These are phyloP conservation scores for Linnemannia schmuckeri DNA, from an alignment of 192 early-diverging fungal species.

Conservation along the genomic window DNA sequence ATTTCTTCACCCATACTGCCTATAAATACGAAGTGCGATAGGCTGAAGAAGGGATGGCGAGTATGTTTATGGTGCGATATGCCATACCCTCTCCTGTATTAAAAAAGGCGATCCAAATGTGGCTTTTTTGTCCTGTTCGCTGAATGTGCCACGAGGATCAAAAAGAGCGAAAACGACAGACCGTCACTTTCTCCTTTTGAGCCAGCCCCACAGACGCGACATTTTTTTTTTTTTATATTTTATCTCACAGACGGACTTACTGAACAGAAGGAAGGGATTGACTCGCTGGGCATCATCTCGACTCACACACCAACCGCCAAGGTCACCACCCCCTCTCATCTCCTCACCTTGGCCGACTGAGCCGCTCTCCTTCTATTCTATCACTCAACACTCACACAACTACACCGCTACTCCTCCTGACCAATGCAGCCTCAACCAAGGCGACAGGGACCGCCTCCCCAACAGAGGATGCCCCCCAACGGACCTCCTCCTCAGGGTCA, in stretches of 20 bases:
- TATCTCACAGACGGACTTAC: not conserved
- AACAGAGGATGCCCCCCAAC: conserved; percentile 33
- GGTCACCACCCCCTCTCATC: not conserved
- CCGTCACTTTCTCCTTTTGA: not conserved
- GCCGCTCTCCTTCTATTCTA: not conserved
- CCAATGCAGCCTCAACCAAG: conserved; percentile 50
- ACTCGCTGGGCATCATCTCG: conserved; percentile 5
- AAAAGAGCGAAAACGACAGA: no score
- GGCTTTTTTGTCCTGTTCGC: not conserved
- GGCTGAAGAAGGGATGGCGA: not conserved
- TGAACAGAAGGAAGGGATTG: not conserved
- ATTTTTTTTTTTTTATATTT: not conserved
- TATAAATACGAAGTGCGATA: not conserved
- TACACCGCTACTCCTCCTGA: not conserved
- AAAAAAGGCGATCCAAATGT: not conserved
- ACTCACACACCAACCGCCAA: not conserved
- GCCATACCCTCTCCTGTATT: not conserved
- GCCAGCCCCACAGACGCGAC: not conserved
- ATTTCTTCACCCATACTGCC: not conserved
- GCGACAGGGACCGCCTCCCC: conserved; percentile 39
- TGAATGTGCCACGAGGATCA: conserved; percentile 1
- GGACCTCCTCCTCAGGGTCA: conserved; percentile 36
- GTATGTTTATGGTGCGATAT: not conserved
- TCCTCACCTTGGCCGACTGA: not conserved
- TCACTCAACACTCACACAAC: not conserved